These are phyloP conservation scores for Sextonia rubra DNA, from an alignment of 164 flowering plant genomes.

Conservation along the genomic window DNA sequence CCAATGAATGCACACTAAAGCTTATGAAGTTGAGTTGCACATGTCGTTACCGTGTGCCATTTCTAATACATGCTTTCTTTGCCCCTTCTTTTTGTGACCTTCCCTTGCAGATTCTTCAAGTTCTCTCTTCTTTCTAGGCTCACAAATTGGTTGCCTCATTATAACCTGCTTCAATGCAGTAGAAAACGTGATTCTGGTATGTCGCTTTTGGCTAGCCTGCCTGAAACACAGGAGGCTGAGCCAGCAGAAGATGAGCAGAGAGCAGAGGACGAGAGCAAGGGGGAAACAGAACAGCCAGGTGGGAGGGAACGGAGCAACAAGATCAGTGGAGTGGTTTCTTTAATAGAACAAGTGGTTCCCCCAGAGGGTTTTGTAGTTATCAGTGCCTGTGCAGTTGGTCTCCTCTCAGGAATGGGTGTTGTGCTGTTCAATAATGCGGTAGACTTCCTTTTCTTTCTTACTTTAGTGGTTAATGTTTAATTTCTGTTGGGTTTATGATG, in stretches of 20 bases:
- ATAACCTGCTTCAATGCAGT: background rate
- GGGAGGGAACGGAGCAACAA: background rate
- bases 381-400: constrained; percentile 73
- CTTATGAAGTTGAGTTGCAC: background rate
- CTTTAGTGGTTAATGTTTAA: background rate
- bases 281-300: background rate
- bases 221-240: background rate
- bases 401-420: constrained; percentile 75
- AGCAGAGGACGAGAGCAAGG: background rate
- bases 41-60: background rate
- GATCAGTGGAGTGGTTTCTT: constrained; percentile 8
- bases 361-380: constrained; percentile 36
- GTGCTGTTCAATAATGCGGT: constrained; percentile 77
- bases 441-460: background rate
- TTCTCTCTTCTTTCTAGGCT: background rate
- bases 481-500: background rate
- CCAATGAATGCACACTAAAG: background rate
- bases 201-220: constrained; percentile 2
- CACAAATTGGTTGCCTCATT: background rate
- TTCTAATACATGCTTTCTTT: background rate
- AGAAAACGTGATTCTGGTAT: background rate
- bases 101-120: background rate
- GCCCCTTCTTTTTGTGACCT: background rate
- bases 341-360: constrained; percentile 11
- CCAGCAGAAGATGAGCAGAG: background rate